Conservation (phyloP, 805 yeast species). For the Yarrowia hollandica region DNA sequence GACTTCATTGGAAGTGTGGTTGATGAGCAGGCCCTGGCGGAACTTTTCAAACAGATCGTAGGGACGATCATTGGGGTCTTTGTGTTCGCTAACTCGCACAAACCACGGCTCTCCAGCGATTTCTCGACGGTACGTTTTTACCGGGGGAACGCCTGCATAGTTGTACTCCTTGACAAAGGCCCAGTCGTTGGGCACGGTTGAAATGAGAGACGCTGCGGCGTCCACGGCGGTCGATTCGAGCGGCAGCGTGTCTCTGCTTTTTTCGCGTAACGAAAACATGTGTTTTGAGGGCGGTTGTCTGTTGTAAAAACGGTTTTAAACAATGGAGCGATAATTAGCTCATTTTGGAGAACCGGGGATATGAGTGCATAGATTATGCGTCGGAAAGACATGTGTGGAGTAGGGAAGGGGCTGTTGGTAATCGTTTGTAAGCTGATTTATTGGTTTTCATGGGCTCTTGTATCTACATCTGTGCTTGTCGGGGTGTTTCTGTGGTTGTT, state of each 20-base stretch:
- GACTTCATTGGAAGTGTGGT: conserved; percentile 45
- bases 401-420: not conserved
- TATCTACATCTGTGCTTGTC: too few relatives aligned
- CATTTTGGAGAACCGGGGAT: not conserved
- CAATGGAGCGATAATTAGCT: not conserved
- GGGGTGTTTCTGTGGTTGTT: too few relatives aligned
- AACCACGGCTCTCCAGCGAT: conserved; percentile 42
- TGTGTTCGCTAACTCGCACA: conserved; percentile 42
- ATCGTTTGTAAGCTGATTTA: too few relatives aligned
- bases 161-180: conserved; percentile 3
- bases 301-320: too few relatives aligned
- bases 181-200: conserved; percentile 4
- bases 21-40: conserved; percentile 37
- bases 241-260: conserved; percentile 15
- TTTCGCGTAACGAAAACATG: conserved; percentile 19
- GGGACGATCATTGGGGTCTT: conserved; percentile 32
- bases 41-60: conserved; percentile 37
- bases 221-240: conserved; percentile 7
- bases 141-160: conserved; percentile 22
- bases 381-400: not conserved
- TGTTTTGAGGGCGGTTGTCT: not conserved
- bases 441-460: too few relatives aligned
- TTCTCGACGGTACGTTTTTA: conserved; percentile 36
- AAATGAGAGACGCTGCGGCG: not conserved
- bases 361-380: conserved; percentile 4